These are phyloP conservation scores for Cystobasidium ongulense DNA, from an alignment of 768 basidiomycete genomes.

Conservation along the genomic window DNA sequence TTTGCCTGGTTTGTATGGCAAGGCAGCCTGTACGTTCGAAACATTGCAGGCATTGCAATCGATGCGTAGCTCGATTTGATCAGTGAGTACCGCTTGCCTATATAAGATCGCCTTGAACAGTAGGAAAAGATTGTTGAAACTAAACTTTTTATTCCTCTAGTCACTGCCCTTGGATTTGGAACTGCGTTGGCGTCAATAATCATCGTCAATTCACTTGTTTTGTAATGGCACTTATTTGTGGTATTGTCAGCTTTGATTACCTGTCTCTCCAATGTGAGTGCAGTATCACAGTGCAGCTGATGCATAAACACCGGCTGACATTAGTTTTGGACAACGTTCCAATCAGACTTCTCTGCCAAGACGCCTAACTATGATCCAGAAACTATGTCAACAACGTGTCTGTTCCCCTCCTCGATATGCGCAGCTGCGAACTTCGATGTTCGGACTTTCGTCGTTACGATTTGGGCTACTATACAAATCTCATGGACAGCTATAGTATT, in stretches of 20 bases:
- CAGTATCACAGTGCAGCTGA: no score
- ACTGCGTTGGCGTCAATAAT: slow-evolving; percentile 89
- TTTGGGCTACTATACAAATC: slow-evolving; percentile 89
- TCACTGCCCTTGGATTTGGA: slow-evolving; percentile 99
- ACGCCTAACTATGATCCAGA: slow-evolving; percentile 17
- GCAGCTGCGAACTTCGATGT: slow-evolving; percentile 60
- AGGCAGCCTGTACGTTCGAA: slow-evolving; percentile 87
- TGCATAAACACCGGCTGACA: no score
- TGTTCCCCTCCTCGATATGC: slow-evolving; percentile 64
- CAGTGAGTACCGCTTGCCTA: slow-evolving; percentile 57
- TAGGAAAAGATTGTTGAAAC: neutral
- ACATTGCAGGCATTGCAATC: slow-evolving; percentile 85
- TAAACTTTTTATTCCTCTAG: slow-evolving; percentile 46
- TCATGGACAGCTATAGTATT: slow-evolving; percentile 86
- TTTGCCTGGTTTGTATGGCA: slow-evolving; percentile 93
- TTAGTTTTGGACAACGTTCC: neutral
- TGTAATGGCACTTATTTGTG: slow-evolving; percentile 71
- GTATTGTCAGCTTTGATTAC: slow-evolving; percentile 72
- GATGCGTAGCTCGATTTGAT: slow-evolving; percentile 80
- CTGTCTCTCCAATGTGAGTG: slow-evolving; percentile 73
- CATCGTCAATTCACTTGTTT: slow-evolving; percentile 96
- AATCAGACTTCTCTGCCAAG: slow-evolving; percentile 54
- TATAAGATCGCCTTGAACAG: neutral
- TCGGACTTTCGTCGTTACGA: slow-evolving; percentile 70
- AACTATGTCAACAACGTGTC: slow-evolving; percentile 51